phyloP scores from a whole-genome alignment of 2,329 filamentous ascomycete genomes.

The Fragosphaeria purpurea region DNA sequence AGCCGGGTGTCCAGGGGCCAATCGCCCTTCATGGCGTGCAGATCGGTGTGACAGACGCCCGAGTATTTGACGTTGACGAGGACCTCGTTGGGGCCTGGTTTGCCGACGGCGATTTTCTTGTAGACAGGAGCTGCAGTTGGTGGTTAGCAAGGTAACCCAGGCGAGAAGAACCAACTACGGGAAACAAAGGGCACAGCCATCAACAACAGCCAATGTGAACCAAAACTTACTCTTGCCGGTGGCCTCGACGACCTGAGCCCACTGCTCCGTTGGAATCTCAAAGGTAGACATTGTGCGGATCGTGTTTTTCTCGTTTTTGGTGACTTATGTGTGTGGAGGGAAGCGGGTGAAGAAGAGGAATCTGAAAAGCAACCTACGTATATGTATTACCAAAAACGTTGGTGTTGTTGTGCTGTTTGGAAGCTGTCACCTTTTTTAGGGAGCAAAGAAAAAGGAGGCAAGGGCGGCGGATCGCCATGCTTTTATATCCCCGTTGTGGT shows the following conservation, averaged over 20 bases:
- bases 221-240: conserved; percentile 56
- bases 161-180: not conserved
- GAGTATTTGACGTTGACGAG: conserved; percentile 24
- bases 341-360: too few species aligned
- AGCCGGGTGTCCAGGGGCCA: conserved; percentile 19
- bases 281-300: conserved; percentile 24
- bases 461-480: too few species aligned
- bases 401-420: too few species aligned
- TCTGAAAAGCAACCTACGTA: too few species aligned
- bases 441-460: too few species aligned
- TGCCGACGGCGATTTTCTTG: conserved; percentile 66
- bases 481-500: too few species aligned
- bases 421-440: too few species aligned
- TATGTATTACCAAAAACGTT: too few species aligned
- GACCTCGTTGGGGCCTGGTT: conserved; percentile 30
- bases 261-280: conserved; percentile 70
- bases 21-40: conserved; percentile 18
- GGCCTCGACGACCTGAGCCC: conserved; percentile 84
- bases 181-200: not conserved
- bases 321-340: too few species aligned
- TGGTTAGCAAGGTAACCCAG: not conserved
- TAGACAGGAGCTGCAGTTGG: conserved; percentile 46
- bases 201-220: too few species aligned
- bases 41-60: conserved; percentile 22
- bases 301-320: too few species aligned